Evolutionary conservation across 2,329 filamentous ascomycete genomes (phyloP).

Genomic region (Trichoderma aggressivum): DNA sequence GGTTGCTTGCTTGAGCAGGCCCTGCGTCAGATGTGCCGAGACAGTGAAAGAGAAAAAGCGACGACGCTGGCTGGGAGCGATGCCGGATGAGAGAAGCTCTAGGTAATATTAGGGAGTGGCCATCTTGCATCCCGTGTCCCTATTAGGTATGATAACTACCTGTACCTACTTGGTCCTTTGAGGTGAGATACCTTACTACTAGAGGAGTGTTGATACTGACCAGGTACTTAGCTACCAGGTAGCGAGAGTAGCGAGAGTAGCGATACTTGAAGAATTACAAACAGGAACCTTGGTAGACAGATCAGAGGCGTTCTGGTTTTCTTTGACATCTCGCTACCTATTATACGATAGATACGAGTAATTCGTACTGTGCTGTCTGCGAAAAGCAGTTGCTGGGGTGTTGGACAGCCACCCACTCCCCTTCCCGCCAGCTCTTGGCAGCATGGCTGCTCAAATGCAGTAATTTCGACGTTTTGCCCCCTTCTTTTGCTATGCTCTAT

Average conservation of each 20-base stretch:
- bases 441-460: neutral
- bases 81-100: neutral
- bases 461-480: neutral
- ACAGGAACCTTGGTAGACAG: neutral
- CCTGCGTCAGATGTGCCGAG: slow-evolving; percentile 11
- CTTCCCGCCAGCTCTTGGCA: neutral
- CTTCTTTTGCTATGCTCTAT: neutral
- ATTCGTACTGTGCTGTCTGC: neutral
- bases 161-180: neutral
- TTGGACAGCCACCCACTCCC: neutral
- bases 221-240: neutral
- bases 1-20: neutral
- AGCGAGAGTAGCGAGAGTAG: neutral
- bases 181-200: neutral
- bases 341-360: neutral
- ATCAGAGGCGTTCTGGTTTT: neutral
- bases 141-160: neutral
- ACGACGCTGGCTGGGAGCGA: neutral
- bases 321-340: neutral
- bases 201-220: neutral
- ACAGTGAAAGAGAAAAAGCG: neutral
- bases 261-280: neutral
- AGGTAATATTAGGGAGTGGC: neutral
- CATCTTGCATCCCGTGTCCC: neutral
- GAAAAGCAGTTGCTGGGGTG: neutral